Evolutionary conservation across 768 basidiomycete species (phyloP).

Genomic region (Lactarius psammicola): DNA sequence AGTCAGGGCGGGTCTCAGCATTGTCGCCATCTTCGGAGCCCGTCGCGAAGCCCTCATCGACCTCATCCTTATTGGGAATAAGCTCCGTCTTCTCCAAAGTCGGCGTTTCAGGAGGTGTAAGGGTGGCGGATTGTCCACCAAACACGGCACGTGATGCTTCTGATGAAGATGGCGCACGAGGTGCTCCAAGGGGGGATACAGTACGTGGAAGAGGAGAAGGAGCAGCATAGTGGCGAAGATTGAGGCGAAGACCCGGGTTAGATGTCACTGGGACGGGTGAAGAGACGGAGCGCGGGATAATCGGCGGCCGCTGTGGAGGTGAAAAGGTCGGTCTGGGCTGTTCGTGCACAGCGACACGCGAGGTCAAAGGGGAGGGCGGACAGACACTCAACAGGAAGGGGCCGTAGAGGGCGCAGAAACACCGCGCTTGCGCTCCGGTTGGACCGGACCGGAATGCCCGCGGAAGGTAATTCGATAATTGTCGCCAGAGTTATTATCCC

Average conservation of each 20-base stretch:
- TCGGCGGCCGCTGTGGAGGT: slow-evolving; percentile 9
- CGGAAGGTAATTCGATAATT: slow-evolving; percentile 80
- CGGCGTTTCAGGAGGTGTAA: slow-evolving; percentile 9
- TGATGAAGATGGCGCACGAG: slow-evolving; percentile 2
- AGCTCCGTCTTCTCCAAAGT: neutral
- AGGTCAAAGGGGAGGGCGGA: slow-evolving; percentile 14
- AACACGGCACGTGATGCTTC: neutral
- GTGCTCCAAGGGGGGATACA: neutral
- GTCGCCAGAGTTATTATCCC: slow-evolving; percentile 83
- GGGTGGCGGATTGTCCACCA: slow-evolving; percentile 16
- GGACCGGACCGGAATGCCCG: slow-evolving; percentile 22
- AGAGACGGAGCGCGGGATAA: slow-evolving; percentile 21
- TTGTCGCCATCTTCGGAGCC: slow-evolving; percentile 25
- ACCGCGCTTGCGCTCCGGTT: slow-evolving; percentile 22
- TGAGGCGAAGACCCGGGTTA: slow-evolving; percentile 16
- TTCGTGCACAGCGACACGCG: slow-evolving; percentile 9
- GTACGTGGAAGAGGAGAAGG: slow-evolving; percentile 13
- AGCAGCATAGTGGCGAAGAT: slow-evolving; percentile 29
- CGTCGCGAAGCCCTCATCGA: slow-evolving; percentile 29
- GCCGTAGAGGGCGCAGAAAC: neutral
- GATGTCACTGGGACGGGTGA: slow-evolving; percentile 15
- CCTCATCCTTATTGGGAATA: slow-evolving; percentile 17
- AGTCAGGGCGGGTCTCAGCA: slow-evolving; percentile 2
- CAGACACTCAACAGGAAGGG: slow-evolving; percentile 18
- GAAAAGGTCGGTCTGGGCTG: slow-evolving; percentile 19